A percentile compares a stretch with the other conserved stretches of the same genome.
phyloP scores from a whole-genome alignment of 2,329 filamentous ascomycete species.

The Gnomoniopsis smithogilvyi region DNA sequence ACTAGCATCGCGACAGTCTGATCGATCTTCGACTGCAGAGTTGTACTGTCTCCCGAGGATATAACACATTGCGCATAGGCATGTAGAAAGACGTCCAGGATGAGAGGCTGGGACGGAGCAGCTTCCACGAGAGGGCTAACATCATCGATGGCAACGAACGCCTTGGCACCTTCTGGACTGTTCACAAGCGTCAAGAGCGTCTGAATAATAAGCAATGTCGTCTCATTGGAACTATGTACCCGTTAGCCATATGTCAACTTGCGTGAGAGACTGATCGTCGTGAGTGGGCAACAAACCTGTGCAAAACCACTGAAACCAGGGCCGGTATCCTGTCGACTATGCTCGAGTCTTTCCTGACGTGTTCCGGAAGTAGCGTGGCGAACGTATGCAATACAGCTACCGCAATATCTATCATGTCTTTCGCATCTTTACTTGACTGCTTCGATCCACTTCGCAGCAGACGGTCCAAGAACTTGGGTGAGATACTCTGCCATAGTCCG shows the following conservation, averaged over 20 bases:
- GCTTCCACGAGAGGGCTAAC: slow-evolving; percentile 54
- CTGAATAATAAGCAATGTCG: slow-evolving; percentile 51
- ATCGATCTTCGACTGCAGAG: slow-evolving; percentile 41
- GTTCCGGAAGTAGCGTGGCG: slow-evolving; percentile 50
- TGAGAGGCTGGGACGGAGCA: slow-evolving; percentile 49
- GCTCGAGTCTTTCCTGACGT: slow-evolving; percentile 39
- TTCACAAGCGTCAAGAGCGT: slow-evolving; percentile 55
- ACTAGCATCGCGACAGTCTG: slow-evolving; percentile 44
- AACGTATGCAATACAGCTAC: slow-evolving; percentile 64
- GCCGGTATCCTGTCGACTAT: slow-evolving; percentile 51
- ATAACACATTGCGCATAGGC: slow-evolving; percentile 53
- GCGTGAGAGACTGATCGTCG: not conserved
- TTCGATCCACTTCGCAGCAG: slow-evolving; percentile 53
- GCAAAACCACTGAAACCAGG: slow-evolving; percentile 49
- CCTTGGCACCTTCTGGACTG: slow-evolving; percentile 45
- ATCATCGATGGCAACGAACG: slow-evolving; percentile 47
- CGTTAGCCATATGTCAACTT: slow-evolving; percentile 9
- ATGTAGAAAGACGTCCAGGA: slow-evolving; percentile 52
- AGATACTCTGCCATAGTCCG: slow-evolving; percentile 57
- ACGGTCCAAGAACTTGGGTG: slow-evolving; percentile 62
- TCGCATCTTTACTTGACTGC: slow-evolving; percentile 39
- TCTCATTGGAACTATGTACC: slow-evolving; percentile 45
- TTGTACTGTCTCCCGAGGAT: slow-evolving; percentile 25
- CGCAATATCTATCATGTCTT: slow-evolving; percentile 61
- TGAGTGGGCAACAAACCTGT: slow-evolving; percentile 41